phyloP scores from a whole-genome alignment of 768 basidiomycete species.

The Thelephora ganbajun region DNA sequence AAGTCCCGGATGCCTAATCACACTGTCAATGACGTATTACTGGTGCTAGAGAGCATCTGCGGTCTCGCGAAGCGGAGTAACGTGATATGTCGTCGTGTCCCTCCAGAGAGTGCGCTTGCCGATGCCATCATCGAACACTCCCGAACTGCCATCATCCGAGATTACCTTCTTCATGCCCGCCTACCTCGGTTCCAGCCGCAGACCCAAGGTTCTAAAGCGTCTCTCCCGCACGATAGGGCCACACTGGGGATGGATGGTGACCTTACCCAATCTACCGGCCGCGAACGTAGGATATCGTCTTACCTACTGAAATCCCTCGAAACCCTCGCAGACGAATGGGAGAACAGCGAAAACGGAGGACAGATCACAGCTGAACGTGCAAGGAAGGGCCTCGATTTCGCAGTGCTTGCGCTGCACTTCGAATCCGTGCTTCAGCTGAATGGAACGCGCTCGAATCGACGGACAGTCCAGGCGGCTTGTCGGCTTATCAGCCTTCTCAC shows the following conservation, averaged over 20 bases:
- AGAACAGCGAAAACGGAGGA: constrained; percentile 17
- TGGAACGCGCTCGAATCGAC: constrained; percentile 43
- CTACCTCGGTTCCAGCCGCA: constrained; percentile 26
- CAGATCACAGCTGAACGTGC: constrained; percentile 47
- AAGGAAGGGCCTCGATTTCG: constrained; percentile 56
- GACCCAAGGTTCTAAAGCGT: constrained; percentile 2
- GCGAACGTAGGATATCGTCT: constrained; percentile 47
- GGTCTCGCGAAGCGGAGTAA: constrained; percentile 32
- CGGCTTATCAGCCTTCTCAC: constrained; percentile 29
- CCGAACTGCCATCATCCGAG: constrained; percentile 43
- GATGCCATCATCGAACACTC: constrained; percentile 45
- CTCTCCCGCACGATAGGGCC: background rate
- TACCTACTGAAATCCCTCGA: constrained; percentile 56
- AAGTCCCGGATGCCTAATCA: constrained; percentile 34
- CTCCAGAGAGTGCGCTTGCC: constrained; percentile 61
- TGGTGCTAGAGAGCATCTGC: constrained; percentile 52
- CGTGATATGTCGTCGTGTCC: constrained; percentile 31
- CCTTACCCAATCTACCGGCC: constrained; percentile 32
- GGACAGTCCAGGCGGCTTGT: constrained; percentile 50
- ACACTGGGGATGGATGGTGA: constrained; percentile 14
- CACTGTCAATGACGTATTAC: constrained; percentile 45
- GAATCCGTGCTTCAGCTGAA: constrained; percentile 54
- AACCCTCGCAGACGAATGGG: constrained; percentile 33
- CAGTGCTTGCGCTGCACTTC: constrained; percentile 51
- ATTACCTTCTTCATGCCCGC: constrained; percentile 54